These are phyloP conservation scores for Metschnikowia gruessii DNA, from an alignment of 805 yeast species.

Conservation along the genomic window DNA sequence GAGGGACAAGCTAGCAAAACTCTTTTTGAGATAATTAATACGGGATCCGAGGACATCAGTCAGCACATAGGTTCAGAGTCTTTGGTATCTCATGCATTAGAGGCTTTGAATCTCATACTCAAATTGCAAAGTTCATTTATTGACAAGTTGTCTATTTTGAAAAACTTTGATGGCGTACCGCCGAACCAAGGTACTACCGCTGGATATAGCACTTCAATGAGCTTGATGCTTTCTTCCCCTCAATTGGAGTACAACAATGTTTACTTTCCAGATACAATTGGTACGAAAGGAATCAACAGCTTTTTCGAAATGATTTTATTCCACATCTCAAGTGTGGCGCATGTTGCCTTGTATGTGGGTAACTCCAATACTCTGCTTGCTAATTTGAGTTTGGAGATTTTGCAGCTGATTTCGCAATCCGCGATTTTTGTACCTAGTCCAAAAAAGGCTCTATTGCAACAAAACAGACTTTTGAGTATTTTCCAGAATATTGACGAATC, in stretches of 20 bases:
- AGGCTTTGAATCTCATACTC: slow-evolving; percentile 45
- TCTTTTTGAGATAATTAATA: slow-evolving; percentile 53
- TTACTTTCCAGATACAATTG: slow-evolving; percentile 42
- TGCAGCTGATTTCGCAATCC: slow-evolving; percentile 49
- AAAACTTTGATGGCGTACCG: slow-evolving; percentile 29
- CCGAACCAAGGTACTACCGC: slow-evolving; percentile 8
- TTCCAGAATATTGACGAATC: slow-evolving; percentile 79
- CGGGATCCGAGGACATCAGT: slow-evolving; percentile 57
- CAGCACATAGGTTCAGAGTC: slow-evolving; percentile 39
- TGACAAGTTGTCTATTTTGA: slow-evolving; percentile 51
- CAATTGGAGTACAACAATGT: slow-evolving; percentile 28
- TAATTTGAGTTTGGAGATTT: slow-evolving; percentile 48
- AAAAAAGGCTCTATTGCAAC: slow-evolving; percentile 36
- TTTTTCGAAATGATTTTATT: slow-evolving; percentile 71
- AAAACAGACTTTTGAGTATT: slow-evolving; percentile 64
- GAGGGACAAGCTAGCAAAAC: slow-evolving; percentile 54
- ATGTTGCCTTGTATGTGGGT: slow-evolving; percentile 73
- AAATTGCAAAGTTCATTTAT: slow-evolving; percentile 57
- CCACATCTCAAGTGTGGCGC: slow-evolving; percentile 69
- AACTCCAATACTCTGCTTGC: slow-evolving; percentile 51
- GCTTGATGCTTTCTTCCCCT: slow-evolving; percentile 25
- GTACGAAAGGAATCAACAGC: slow-evolving; percentile 59
- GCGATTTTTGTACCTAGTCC: slow-evolving; percentile 40
- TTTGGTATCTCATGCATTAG: slow-evolving; percentile 41
- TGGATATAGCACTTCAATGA: slow-evolving; percentile 31